A percentile compares a stretch with the other conserved stretches of the same genome.
Conservation (phyloP, 495 filamentous ascomycete genomes). For the Hapsidospora chrysogenum region DNA sequence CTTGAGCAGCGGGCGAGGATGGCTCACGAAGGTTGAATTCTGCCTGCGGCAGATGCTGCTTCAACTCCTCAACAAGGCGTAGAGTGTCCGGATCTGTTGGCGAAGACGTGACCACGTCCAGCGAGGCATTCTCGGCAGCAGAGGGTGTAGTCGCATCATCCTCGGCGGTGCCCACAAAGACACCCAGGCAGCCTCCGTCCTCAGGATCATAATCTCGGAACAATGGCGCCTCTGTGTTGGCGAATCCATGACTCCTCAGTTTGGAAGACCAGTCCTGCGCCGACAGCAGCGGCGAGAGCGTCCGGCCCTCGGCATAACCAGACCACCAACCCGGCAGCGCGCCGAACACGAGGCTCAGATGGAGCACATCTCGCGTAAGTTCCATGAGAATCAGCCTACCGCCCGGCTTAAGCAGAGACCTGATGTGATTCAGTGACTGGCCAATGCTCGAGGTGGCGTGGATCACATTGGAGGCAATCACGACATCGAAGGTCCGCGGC, state of each 20-base stretch:
- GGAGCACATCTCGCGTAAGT: slow-evolving; percentile 10
- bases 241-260: slow-evolving; percentile 15
- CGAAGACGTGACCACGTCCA: too few species aligned
- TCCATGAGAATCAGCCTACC: slow-evolving; percentile 21
- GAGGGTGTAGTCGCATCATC: too few species aligned
- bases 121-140: too few species aligned
- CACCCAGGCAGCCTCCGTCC: too few species aligned
- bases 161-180: too few species aligned
- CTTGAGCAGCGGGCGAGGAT: too few species aligned
- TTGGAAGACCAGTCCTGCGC: slow-evolving; percentile 12
- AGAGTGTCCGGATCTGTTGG: too few species aligned
- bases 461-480: slow-evolving; percentile 29
- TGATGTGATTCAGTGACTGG: slow-evolving; percentile 18
- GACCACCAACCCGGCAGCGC: slow-evolving; percentile 35
- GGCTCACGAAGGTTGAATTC: too few species aligned
- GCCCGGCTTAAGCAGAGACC: slow-evolving; percentile 14
- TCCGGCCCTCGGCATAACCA: slow-evolving; percentile 16
- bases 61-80: too few species aligned
- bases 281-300: slow-evolving; percentile 4
- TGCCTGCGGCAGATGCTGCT: too few species aligned
- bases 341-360: slow-evolving; percentile 23
- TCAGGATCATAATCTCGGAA: too few species aligned
- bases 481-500: slow-evolving; percentile 16
- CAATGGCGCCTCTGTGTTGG: too few species aligned
- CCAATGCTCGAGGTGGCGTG: slow-evolving; percentile 26